Base-by-base conservation (phyloP, 2,329 filamentous ascomycete species). In the Alternaria arborescens region DNA sequence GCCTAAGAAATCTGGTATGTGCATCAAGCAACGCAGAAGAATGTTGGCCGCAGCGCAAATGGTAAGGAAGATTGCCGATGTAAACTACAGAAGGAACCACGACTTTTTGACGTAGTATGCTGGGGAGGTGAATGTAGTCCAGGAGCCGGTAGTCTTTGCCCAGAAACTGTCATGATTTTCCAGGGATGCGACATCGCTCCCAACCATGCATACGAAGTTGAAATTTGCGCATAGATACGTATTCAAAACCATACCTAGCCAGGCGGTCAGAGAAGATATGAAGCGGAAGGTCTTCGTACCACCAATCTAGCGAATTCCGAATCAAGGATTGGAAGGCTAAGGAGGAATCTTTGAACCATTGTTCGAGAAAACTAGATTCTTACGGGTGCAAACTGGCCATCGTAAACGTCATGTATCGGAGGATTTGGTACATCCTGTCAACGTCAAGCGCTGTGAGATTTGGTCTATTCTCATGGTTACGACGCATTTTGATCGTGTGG, bases 1-100 rank as follows among this genome's bases (percentile, higher is more conserved):
- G 3, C 63, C 59, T 12, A 66, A 30, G 18, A 66, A 41, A 58
- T 69, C 61, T 2, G 61, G 57, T n/a, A 40, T 47, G 14, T 59
- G 44, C 22, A n/a, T 41, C 20, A 28, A 36, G 6, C 5, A 56
- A 18, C 53, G 38, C 5, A 40, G n/a, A 20, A 40, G 3, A 8
- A 22, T 18, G 18, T 41, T 41, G 4, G 20, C 18, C 11, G 18
- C 10, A 10, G 20, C 40, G 20, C 6, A 16, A 8, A 24, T 24
- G 7, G 3, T 16, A 2, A 24, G 12, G 20, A 24, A 2, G 8
- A 42, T 42, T 1, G 20, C 20, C 5, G 12, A 42, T 4, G 16
- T 12, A 20, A 42, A 5, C 20, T 24, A 42, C 0, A 42, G 20
- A 3, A 42, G 12, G 1, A 24, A 42, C 12, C 40, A 24, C 11